Evolutionary conservation across 1,284 basidiomycete genomes (phyloP).

Genomic region (Meira nashicola): DNA sequence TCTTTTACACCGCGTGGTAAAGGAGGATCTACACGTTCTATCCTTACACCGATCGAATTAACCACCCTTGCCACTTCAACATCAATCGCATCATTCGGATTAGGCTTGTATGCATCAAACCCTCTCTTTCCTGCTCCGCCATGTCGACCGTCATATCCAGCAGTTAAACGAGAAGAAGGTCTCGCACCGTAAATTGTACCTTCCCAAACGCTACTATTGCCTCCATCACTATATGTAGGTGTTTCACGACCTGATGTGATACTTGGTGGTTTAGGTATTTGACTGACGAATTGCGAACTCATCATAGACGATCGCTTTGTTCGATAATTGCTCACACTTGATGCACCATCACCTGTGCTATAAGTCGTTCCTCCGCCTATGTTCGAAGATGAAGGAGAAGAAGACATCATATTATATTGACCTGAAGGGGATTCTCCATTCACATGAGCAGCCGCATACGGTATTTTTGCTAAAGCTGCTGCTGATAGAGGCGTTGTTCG

Average conservation of each 20-base stretch:
- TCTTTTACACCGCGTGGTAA: conserved; percentile 62
- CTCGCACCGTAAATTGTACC: conserved; percentile 44
- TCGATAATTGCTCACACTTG: conserved; percentile 35
- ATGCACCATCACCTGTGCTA: conserved; percentile 6
- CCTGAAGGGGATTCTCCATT: neutral
- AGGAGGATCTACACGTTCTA: conserved; percentile 74
- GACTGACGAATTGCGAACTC: neutral
- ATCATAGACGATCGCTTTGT: conserved; percentile 9
- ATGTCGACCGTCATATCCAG: neutral
- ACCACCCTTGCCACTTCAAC: conserved; percentile 69
- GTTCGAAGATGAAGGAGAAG: too few species aligned
- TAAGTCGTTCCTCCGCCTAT: too few species aligned
- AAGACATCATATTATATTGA: neutral
- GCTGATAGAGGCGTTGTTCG: conserved; percentile 40
- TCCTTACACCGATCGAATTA: conserved; percentile 67
- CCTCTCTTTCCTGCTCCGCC: too few species aligned
- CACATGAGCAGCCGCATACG: conserved; percentile 17
- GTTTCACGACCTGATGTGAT: conserved; percentile 23
- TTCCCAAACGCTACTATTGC: conserved; percentile 8
- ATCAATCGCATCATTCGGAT: conserved; percentile 73
- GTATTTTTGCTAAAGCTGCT: conserved; percentile 39
- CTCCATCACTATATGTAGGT: conserved; percentile 33
- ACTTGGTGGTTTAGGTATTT: neutral
- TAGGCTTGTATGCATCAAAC: conserved; percentile 59
- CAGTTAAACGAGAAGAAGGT: conserved; percentile 50